phyloP scores from a whole-genome alignment of 306 rosid genomes.

The Psophocarpus tetragonolobus region DNA sequence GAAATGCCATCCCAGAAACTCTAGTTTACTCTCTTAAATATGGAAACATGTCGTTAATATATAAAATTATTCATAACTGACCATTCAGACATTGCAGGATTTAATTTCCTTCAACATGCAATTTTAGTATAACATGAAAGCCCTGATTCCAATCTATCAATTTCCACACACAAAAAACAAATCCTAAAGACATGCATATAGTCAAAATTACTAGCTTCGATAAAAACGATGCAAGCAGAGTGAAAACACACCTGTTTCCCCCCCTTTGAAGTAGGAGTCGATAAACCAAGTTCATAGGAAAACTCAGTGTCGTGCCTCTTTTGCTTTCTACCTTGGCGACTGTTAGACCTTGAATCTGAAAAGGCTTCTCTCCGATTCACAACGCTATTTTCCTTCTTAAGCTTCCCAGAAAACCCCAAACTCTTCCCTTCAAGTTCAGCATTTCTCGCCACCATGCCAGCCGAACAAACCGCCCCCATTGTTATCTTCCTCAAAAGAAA shows the following conservation, averaged over 20 bases:
- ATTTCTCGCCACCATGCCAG: conserved; percentile 49
- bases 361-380: conserved; percentile 24
- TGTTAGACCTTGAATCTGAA: conserved; percentile 37
- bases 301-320: conserved; percentile 37
- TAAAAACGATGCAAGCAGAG: not conserved
- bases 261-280: conserved; percentile 33
- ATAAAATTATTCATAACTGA: not conserved
- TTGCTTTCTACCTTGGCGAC: conserved; percentile 34
- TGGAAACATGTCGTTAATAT: not conserved
- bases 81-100: conserved; percentile 4
- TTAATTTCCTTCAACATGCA: conserved; percentile 19
- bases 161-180: not conserved
- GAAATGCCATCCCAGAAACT: conserved; percentile 8
- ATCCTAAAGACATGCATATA: not conserved
- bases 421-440: conserved; percentile 35
- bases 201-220: not conserved
- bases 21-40: not conserved
- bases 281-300: conserved; percentile 45
- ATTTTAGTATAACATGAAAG: not conserved
- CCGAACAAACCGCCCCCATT: conserved; percentile 89
- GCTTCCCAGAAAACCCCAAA: conserved; percentile 53
- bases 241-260: conserved; percentile 47
- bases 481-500: conserved; percentile 24
- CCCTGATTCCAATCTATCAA: not conserved
- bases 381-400: conserved; percentile 38